Conservation (phyloP, 208 protist species). For the Herpetomonas tarakana region DNA sequence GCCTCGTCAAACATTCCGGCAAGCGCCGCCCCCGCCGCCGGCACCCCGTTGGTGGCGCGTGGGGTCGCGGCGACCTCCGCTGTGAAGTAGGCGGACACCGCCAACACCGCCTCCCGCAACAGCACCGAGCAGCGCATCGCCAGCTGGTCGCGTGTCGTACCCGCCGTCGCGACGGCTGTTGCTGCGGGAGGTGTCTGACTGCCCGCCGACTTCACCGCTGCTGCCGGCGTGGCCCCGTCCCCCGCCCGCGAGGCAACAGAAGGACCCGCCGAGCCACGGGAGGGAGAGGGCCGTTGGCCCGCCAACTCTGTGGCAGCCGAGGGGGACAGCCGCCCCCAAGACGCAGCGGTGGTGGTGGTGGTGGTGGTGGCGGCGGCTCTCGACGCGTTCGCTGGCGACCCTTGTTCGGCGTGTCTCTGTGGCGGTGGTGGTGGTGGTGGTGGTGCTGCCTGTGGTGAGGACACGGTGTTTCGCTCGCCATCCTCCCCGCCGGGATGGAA, state of each 20-base stretch:
- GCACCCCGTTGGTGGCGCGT: neutral
- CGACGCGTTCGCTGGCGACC: no score
- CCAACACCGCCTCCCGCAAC: slow-evolving; percentile 10
- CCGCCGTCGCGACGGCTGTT: neutral
- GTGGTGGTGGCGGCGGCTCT: neutral
- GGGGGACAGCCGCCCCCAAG: neutral
- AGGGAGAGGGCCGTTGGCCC: no score
- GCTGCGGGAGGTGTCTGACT: neutral
- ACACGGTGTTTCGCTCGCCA: neutral
- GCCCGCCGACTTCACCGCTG: neutral
- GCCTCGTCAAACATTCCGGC: slow-evolving; percentile 37
- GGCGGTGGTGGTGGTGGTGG: neutral
- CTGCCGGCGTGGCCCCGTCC: neutral
- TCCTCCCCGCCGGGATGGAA: neutral
- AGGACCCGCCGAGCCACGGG: no score
- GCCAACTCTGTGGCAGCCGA: no score
- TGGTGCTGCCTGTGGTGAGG: neutral
- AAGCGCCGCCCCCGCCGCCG: neutral
- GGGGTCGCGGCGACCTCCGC: slow-evolving; percentile 10
- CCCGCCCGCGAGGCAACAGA: no score
- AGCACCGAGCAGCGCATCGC: neutral
- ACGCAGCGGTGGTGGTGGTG: neutral
- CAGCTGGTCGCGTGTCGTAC: neutral
- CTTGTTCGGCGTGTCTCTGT: no score
- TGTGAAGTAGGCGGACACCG: slow-evolving; percentile 31